Percentiles rank a stretch among this genome's conserved stretches.
Evolutionary conservation across 2,329 filamentous ascomycete genomes (phyloP).

Genomic region (Fusarium fujikuroi): DNA sequence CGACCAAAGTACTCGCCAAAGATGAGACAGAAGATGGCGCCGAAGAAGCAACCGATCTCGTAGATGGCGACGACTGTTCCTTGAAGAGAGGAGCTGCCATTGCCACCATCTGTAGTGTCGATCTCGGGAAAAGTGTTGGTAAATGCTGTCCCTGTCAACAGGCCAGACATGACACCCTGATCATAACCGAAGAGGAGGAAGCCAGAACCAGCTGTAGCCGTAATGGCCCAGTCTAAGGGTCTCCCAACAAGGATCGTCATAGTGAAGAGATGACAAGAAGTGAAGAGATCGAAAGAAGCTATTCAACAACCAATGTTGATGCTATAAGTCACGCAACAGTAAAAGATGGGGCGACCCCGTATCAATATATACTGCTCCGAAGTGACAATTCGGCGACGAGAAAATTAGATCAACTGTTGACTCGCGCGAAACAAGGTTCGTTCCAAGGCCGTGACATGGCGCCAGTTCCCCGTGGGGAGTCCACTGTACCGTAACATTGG

Average conservation of each 20-base stretch:
- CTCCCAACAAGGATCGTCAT: constrained; percentile 46
- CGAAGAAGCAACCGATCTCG: constrained; percentile 60
- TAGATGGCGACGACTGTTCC: constrained; percentile 60
- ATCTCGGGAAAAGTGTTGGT: constrained; percentile 49
- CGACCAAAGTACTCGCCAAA: constrained; percentile 59
- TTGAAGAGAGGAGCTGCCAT: constrained; percentile 56
- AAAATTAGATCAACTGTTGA: constrained; percentile 15
- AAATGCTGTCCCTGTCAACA: constrained; percentile 49
- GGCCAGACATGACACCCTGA: constrained; percentile 48
- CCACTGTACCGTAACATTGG: background rate
- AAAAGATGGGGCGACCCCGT: constrained; percentile 12
- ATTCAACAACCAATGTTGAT: constrained; percentile 15
- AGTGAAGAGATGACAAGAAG: background rate
- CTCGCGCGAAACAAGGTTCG: constrained; percentile 30
- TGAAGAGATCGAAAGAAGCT: background rate
- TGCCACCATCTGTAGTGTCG: constrained; percentile 50
- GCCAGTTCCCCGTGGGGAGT: constrained; percentile 23
- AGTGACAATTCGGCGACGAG: background rate
- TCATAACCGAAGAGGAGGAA: constrained; percentile 52
- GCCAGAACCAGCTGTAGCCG: constrained; percentile 49
- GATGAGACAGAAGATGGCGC: constrained; percentile 53
- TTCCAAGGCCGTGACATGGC: constrained; percentile 22
- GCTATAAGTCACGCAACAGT: background rate
- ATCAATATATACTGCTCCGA: constrained; percentile 31
- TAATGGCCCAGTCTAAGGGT: constrained; percentile 54